phyloP scores from a whole-genome alignment of 2,329 filamentous ascomycete genomes.

The Diplodia mutila region DNA sequence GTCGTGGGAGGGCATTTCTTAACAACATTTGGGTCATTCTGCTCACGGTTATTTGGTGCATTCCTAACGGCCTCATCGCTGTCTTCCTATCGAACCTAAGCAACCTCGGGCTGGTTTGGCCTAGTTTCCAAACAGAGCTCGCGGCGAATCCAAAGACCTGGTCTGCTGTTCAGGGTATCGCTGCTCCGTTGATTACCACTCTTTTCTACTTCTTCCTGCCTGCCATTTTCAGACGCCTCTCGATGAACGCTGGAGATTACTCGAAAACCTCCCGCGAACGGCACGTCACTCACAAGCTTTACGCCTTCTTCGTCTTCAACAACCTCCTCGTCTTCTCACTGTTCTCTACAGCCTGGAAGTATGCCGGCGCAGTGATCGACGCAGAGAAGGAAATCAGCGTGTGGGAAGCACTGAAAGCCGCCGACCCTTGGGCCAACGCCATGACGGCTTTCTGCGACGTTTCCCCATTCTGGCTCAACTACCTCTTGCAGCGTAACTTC shows the following conservation, averaged over 20 bases:
- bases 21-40: slow-evolving; percentile 84
- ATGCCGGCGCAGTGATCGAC: slow-evolving; percentile 67
- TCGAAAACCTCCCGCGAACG: slow-evolving; percentile 92
- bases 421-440: slow-evolving; percentile 65
- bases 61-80: slow-evolving; percentile 90
- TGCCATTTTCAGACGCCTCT: slow-evolving; percentile 85
- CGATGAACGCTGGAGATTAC: slow-evolving; percentile 80
- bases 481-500: slow-evolving; percentile 88
- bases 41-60: slow-evolving; percentile 84
- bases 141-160: slow-evolving; percentile 67
- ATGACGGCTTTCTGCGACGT: slow-evolving; percentile 79
- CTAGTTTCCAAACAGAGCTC: slow-evolving; percentile 70
- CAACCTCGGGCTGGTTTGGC: slow-evolving; percentile 82
- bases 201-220: slow-evolving; percentile 85
- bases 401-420: slow-evolving; percentile 68
- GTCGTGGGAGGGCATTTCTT: slow-evolving; percentile 73
- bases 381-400: slow-evolving; percentile 58
- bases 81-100: slow-evolving; percentile 86
- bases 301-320: slow-evolving; percentile 97
- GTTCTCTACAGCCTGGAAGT: slow-evolving; percentile 80
- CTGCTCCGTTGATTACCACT: slow-evolving; percentile 84
- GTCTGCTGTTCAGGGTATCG: slow-evolving; percentile 90
- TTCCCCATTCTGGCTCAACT: slow-evolving; percentile 92
- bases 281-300: slow-evolving; percentile 88
- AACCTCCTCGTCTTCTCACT: slow-evolving; percentile 93